These are phyloP conservation scores for Penicillium psychrofluorescens DNA, from an alignment of 495 filamentous ascomycete species.

Conservation along the genomic window DNA sequence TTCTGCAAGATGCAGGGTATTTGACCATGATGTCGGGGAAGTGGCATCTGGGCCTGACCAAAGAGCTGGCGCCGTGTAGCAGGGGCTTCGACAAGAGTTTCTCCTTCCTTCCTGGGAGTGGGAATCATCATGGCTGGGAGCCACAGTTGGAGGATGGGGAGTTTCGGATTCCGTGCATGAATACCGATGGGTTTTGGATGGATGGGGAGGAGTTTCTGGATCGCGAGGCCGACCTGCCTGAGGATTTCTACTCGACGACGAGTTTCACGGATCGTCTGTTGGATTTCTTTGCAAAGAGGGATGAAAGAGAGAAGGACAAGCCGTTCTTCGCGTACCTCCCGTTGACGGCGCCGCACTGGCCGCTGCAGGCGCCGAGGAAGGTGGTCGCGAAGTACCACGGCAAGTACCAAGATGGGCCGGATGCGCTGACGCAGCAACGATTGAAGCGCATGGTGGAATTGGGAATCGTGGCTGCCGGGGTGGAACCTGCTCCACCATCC, in stretches of 20 bases:
- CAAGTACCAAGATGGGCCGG: constrained; percentile 49
- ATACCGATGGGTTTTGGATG: constrained; percentile 44
- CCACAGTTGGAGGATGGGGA: constrained; percentile 44
- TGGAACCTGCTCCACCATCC: constrained; percentile 46
- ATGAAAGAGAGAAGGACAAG: constrained; percentile 34
- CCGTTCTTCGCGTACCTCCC: constrained; percentile 57
- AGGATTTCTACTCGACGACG: constrained; percentile 50
- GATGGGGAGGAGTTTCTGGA: constrained; percentile 54
- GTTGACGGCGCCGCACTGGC: constrained; percentile 59
- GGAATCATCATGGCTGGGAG: constrained; percentile 56
- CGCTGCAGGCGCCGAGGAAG: constrained; percentile 47
- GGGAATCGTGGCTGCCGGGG: constrained; percentile 44
- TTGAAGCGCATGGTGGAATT: constrained; percentile 43
- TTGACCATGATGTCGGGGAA: constrained; percentile 57
- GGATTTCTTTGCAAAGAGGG: constrained; percentile 45
- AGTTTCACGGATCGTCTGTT: constrained; percentile 47
- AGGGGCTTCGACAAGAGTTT: constrained; percentile 40
- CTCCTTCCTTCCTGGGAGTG: constrained; percentile 47
- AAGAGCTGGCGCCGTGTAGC: constrained; percentile 31
- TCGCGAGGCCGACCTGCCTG: constrained; percentile 42
- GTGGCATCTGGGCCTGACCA: constrained; percentile 44
- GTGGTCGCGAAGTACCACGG: constrained; percentile 47
- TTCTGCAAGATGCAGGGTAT: constrained; percentile 56
- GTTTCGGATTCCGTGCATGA: constrained; percentile 47
- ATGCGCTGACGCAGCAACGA: constrained; percentile 43